These are phyloP conservation scores for Panaeolus papilionaceus DNA, from an alignment of 768 basidiomycete species.

Conservation along the genomic window DNA sequence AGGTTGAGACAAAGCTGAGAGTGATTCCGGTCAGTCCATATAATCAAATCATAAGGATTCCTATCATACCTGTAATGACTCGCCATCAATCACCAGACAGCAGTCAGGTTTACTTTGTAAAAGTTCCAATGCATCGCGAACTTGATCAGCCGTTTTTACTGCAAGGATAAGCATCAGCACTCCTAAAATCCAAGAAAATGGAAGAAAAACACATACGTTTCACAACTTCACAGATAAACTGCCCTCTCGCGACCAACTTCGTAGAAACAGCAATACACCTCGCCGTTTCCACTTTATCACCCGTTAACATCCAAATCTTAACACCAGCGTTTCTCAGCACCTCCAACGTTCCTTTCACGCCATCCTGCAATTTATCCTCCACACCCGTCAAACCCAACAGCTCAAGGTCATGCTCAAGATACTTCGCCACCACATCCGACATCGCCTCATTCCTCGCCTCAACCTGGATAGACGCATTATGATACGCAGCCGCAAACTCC, in stretches of 20 bases:
- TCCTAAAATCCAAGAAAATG: conserved; percentile 16
- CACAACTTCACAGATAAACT: conserved; percentile 96
- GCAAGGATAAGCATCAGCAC: conserved; percentile 16
- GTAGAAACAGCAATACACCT: conserved; percentile 98
- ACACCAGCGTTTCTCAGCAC: conserved; percentile 93
- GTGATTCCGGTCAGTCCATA: neutral
- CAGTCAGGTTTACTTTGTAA: conserved; percentile 94
- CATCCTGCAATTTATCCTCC: conserved; percentile 98
- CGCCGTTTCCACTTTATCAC: conserved; percentile 99
- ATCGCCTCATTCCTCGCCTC: conserved; percentile 87
- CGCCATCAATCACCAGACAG: conserved; percentile 97
- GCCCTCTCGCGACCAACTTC: conserved; percentile 93
- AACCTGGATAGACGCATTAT: conserved; percentile 78
- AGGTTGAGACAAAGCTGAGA: conserved; percentile 84
- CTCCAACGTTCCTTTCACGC: conserved; percentile 93
- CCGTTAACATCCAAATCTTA: conserved; percentile 99
- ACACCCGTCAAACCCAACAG: conserved; percentile 96
- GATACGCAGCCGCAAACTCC: conserved; percentile 75
- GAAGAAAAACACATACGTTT: conserved; percentile 65
- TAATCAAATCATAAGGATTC: neutral
- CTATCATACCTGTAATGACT: conserved; percentile 83
- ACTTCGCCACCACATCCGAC: conserved; percentile 71
- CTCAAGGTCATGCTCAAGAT: conserved; percentile 90
- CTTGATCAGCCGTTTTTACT: conserved; percentile 89
- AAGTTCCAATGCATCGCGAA: conserved; percentile 89